Percentiles rank a stretch among this genome's conserved stretches.
These are phyloP conservation scores for Ganoderma resinaceum DNA, from an alignment of 1,284 basidiomycete genomes.

Conservation along the genomic window DNA sequence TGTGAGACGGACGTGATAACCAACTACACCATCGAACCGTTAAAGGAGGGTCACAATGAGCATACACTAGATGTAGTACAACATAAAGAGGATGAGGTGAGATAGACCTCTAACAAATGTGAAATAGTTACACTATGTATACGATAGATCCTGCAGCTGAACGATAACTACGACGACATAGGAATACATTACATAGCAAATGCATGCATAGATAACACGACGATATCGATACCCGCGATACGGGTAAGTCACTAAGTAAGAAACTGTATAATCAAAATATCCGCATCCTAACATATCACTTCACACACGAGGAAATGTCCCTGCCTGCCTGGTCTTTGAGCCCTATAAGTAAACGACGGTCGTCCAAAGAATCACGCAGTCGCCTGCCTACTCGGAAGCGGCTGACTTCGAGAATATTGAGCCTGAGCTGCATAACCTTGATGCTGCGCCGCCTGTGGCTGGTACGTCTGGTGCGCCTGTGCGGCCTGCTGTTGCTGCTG, in stretches of 20 bases:
- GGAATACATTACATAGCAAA: conserved; percentile 32
- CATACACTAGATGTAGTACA: too few relatives aligned
- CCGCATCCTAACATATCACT: background rate
- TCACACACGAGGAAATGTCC: background rate
- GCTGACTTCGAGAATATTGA: background rate
- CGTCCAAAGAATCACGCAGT: conserved; percentile 10
- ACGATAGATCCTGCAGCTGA: conserved; percentile 26
- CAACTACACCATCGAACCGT: conserved; percentile 29
- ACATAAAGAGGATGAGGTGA: too few relatives aligned
- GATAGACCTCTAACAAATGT: background rate
- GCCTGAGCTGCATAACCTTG: background rate
- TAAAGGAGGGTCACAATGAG: background rate
- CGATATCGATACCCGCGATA: conserved; percentile 18
- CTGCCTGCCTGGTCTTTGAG: too few relatives aligned
- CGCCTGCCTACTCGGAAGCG: conserved; percentile 11
- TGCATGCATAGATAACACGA: conserved; percentile 27
- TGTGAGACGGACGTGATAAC: conserved; percentile 29
- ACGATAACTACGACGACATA: conserved; percentile 24
- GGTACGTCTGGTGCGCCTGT: background rate
- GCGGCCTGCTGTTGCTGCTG: conserved; percentile 1
- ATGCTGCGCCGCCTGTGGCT: conserved; percentile 1
- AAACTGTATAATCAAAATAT: background rate
- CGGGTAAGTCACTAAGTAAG: conserved; percentile 2
- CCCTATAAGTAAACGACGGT: background rate
- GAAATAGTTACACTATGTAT: conserved; percentile 6